Evolutionary conservation across 1,284 basidiomycete genomes (phyloP).

Genomic region (Ganoderma sinense): DNA sequence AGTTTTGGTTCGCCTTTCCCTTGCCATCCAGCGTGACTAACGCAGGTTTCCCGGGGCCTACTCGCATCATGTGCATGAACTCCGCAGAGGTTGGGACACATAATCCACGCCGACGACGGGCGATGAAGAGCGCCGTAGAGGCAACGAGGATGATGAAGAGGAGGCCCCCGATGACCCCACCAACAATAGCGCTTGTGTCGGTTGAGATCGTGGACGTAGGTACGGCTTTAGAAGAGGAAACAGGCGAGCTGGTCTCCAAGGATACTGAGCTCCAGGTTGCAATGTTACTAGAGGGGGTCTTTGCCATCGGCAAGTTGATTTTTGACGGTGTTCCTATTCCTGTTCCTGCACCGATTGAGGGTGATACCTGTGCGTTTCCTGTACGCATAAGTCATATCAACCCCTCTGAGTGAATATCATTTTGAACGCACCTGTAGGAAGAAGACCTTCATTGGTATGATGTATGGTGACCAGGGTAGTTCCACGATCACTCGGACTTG

Average conservation of each 20-base stretch:
- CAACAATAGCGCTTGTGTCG: constrained; percentile 29
- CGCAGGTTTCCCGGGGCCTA: background rate
- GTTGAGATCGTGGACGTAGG: no score
- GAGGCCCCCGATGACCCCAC: constrained; percentile 31
- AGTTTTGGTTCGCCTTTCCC: background rate
- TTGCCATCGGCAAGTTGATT: no score
- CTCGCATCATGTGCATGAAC: constrained; percentile 29
- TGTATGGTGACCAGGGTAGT: no score
- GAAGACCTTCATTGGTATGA: no score
- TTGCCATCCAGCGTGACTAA: background rate
- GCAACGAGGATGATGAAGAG: constrained; percentile 19
- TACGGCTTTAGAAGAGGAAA: background rate
- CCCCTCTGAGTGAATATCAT: background rate
- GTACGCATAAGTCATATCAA: background rate
- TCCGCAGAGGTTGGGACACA: constrained; percentile 34
- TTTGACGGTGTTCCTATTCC: no score
- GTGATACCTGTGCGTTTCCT: background rate
- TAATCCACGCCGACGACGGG: constrained; percentile 20
- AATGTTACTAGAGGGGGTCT: no score
- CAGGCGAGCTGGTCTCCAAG: background rate
- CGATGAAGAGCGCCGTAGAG: constrained; percentile 10
- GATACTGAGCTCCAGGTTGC: background rate
- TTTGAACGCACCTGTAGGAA: no score
- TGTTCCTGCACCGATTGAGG: background rate
- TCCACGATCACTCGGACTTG: background rate